Percentiles rank a stretch among this genome's conserved stretches.
These are phyloP conservation scores for Suaeda aralocaspica DNA, from an alignment of 148 eudicot species.

Conservation along the genomic window DNA sequence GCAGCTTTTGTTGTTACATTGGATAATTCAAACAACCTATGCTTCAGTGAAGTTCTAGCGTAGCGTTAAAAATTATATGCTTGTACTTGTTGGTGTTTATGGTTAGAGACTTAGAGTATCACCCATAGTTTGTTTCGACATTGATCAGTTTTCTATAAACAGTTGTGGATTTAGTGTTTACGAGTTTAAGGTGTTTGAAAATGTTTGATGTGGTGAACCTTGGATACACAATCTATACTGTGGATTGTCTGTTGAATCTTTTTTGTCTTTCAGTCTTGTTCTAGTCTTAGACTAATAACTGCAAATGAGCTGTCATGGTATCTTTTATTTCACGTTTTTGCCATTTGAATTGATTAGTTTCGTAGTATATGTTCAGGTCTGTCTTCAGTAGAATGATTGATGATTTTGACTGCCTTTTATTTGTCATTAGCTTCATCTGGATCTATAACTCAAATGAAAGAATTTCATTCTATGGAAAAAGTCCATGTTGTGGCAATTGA, in stretches of 20 bases:
- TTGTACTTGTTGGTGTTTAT: not conserved
- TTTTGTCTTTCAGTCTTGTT: not conserved
- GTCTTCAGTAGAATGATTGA: not conserved
- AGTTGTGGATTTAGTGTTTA: too few relatives aligned
- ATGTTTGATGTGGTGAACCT: too few relatives aligned
- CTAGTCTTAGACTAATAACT: not conserved
- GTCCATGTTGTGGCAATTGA: conserved; percentile 35
- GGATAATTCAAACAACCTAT: not conserved
- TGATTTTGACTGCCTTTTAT: not conserved
- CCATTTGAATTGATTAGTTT: not conserved
- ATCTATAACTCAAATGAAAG: conserved; percentile 26
- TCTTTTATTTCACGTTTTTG: not conserved
- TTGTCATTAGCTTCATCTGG: conserved; percentile 37
- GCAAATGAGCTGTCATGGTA: not conserved
- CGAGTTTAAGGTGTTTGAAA: too few relatives aligned
- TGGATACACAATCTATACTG: too few relatives aligned
- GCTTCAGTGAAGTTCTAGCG: not conserved
- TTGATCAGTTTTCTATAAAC: too few relatives aligned
- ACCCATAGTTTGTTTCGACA: too few relatives aligned
- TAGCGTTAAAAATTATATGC: not conserved
- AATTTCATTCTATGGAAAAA: conserved; percentile 22
- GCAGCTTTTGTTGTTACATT: not conserved
- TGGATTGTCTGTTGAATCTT: not conserved
- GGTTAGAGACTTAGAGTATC: too few relatives aligned
- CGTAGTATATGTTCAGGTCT: not conserved